phyloP scores from a whole-genome alignment of 768 basidiomycete species.

The Serpula lacrymans region DNA sequence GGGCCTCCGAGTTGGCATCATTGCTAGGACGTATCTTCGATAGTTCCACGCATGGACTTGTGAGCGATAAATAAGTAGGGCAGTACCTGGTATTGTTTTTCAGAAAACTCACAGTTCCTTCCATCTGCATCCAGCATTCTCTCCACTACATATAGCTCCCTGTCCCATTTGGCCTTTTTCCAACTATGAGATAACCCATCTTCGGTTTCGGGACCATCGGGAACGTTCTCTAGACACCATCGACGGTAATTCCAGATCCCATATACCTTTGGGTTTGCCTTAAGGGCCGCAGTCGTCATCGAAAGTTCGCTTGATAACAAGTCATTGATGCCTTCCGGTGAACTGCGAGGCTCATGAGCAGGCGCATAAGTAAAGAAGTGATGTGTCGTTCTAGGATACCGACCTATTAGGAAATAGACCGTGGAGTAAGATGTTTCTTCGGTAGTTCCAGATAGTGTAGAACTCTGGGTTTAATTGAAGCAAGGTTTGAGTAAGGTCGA shows the following conservation, averaged over 20 bases:
- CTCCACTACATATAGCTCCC: constrained; percentile 84
- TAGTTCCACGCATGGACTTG: constrained; percentile 96
- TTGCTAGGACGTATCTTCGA: constrained; percentile 77
- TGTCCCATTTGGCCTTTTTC: constrained; percentile 79
- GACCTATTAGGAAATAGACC: constrained; percentile 71
- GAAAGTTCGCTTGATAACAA: constrained; percentile 70
- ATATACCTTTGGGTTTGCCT: constrained; percentile 90
- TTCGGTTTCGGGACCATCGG: constrained; percentile 58
- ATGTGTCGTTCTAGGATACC: too few relatives aligned
- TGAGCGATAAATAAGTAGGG: constrained; percentile 2
- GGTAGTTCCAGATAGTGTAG: constrained; percentile 95
- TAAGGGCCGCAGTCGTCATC: constrained; percentile 78
- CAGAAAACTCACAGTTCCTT: constrained; percentile 81
- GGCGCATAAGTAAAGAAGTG: background rate
- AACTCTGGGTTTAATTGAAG: constrained; percentile 91
- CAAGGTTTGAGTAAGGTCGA: constrained; percentile 72
- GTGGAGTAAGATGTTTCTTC: constrained; percentile 71
- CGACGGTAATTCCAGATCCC: constrained; percentile 98
- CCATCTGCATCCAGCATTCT: constrained; percentile 90
- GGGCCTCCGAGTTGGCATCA: constrained; percentile 57
- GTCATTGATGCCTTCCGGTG: constrained; percentile 57
- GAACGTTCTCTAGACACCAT: constrained; percentile 91
- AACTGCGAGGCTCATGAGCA: constrained; percentile 36
- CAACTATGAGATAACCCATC: constrained; percentile 53
- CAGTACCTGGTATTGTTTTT: background rate